Evolutionary conservation across 2,329 filamentous ascomycete species (phyloP).

Genomic region (Didymella lethalis): DNA sequence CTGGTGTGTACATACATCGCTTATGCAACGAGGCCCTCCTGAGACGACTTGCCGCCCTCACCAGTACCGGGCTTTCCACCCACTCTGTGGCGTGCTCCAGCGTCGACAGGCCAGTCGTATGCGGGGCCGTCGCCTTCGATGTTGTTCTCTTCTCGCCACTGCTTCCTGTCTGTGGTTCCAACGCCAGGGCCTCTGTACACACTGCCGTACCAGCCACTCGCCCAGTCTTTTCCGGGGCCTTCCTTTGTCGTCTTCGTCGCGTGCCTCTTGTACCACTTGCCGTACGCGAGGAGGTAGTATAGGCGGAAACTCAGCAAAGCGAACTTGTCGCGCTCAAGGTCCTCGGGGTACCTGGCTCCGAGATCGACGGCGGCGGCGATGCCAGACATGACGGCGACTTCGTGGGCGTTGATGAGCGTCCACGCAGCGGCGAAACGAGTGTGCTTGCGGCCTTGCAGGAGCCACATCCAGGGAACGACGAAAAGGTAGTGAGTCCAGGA

Average conservation of each 20-base stretch:
- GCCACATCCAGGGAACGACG: constrained; percentile 76
- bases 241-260: constrained; percentile 54
- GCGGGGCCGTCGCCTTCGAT: constrained; percentile 28
- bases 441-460: constrained; percentile 69
- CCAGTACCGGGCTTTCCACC: constrained; percentile 16
- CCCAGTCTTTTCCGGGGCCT: constrained; percentile 63
- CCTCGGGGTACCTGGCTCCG: constrained; percentile 69
- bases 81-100: constrained; percentile 23
- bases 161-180: constrained; percentile 59
- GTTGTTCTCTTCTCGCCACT: constrained; percentile 60
- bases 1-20: neutral
- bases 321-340: constrained; percentile 69
- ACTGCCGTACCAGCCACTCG: constrained; percentile 65
- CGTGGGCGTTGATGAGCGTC: constrained; percentile 75
- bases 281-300: constrained; percentile 68
- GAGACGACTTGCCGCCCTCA: constrained; percentile 18
- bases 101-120: constrained; percentile 26
- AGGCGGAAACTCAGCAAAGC: constrained; percentile 67
- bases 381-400: constrained; percentile 73
- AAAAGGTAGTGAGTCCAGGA: constrained; percentile 69
- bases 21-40: constrained; percentile 17
- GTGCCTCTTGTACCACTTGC: constrained; percentile 64
- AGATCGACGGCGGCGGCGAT: constrained; percentile 75
- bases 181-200: constrained; percentile 68
- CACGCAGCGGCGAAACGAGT: constrained; percentile 72